These are phyloP conservation scores for Xylogone sp. DNA, from an alignment of 2,329 filamentous ascomycete genomes.

Conservation along the genomic window DNA sequence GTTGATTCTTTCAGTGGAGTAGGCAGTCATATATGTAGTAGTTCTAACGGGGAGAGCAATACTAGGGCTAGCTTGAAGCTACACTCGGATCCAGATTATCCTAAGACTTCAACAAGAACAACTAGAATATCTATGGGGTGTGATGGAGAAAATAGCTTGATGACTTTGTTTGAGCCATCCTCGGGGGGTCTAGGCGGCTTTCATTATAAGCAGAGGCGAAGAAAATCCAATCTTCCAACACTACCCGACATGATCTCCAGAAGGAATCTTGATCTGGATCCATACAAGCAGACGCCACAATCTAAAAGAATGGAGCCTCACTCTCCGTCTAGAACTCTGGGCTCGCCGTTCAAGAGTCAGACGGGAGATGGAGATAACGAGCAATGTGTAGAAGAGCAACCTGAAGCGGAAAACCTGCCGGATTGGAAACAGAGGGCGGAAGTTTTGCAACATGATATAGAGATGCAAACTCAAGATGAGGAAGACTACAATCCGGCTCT, in stretches of 20 bases:
- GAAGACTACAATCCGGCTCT: neutral
- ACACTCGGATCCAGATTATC: neutral
- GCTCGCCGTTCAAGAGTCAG: neutral
- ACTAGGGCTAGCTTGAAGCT: too few relatives aligned
- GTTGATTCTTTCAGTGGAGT: too few relatives aligned
- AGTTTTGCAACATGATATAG: neutral
- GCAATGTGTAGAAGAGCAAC: neutral
- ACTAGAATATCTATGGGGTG: neutral
- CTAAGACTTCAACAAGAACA: neutral
- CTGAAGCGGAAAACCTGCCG: neutral
- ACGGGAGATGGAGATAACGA: neutral
- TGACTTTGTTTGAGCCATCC: conserved; percentile 25
- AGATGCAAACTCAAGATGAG: neutral
- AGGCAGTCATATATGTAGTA: too few relatives aligned
- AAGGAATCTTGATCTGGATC: neutral
- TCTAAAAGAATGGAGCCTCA: neutral
- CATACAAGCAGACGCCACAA: neutral
- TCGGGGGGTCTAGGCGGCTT: conserved; percentile 25
- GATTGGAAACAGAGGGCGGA: neutral
- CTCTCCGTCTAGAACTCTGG: neutral
- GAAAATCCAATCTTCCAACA: neutral
- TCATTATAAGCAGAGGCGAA: conserved; percentile 17
- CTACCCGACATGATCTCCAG: neutral
- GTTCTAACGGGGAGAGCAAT: too few relatives aligned
- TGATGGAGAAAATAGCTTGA: conserved; percentile 18